Evolutionary conservation across 2,329 filamentous ascomycete species (phyloP).

Genomic region (Pestalotiopsis sp.): DNA sequence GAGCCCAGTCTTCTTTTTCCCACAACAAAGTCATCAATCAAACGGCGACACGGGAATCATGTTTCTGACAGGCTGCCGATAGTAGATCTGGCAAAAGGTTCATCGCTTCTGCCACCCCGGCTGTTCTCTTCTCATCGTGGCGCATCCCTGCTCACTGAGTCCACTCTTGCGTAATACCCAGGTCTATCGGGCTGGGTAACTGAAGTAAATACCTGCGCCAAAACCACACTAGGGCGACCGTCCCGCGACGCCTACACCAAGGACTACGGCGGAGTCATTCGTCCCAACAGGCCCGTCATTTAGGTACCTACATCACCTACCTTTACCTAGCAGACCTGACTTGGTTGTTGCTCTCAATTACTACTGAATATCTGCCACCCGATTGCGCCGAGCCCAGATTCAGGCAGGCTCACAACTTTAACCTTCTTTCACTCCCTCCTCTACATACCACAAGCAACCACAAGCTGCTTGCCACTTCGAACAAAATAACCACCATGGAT

Average conservation of each 20-base stretch:
- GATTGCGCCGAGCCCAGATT: constrained; percentile 4
- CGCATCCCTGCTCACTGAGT: constrained; percentile 1
- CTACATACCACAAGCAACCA: not conserved
- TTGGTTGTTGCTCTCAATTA: not conserved
- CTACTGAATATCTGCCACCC: not conserved
- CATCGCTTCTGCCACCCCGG: not conserved
- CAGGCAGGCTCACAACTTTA: not conserved
- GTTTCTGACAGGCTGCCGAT: not conserved
- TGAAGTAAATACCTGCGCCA: not conserved
- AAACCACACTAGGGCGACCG: not conserved
- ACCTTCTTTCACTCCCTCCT: constrained; percentile 1
- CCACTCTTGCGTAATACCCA: constrained; percentile 11
- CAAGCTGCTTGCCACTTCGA: not conserved
- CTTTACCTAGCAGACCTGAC: not conserved
- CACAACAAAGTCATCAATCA: not conserved
- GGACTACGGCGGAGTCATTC: constrained; percentile 1
- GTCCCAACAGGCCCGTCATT: not conserved
- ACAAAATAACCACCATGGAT: constrained; percentile 45
- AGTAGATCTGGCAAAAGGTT: not conserved
- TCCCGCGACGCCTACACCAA: not conserved
- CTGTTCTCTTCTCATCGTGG: constrained; percentile 3
- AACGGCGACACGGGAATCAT: not conserved
- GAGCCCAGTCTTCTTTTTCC: not conserved
- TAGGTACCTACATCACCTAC: not conserved
- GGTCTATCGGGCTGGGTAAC: not conserved